Percentiles rank a stretch among this genome's conserved stretches.
phyloP scores from a whole-genome alignment of 164 flowering plant genomes.

The Aristolochia fimbriata region DNA sequence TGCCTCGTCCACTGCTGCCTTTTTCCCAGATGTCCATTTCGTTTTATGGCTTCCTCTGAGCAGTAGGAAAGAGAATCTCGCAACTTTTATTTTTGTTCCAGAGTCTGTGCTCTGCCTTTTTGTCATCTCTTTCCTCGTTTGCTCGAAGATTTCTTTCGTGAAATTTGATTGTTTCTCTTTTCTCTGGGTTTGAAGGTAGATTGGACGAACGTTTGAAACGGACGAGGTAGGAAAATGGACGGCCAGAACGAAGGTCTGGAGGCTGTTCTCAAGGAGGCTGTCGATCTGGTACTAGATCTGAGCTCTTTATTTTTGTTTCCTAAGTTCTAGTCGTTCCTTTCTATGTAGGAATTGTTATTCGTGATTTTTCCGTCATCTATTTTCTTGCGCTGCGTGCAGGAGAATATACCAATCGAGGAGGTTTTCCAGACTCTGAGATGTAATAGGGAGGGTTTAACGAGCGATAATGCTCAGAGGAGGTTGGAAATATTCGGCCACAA shows the following conservation, averaged over 20 bases:
- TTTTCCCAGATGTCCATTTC: not conserved
- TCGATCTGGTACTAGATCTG: slow-evolving; percentile 45
- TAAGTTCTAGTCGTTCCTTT: not conserved
- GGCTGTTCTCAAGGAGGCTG: slow-evolving; percentile 62
- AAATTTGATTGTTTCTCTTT: not conserved
- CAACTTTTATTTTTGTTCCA: not conserved
- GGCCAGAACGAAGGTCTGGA: slow-evolving; percentile 35
- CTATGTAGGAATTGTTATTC: not conserved
- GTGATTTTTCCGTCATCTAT: too few relatives aligned
- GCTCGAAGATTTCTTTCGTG: not conserved
- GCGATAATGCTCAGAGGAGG: slow-evolving; percentile 50
- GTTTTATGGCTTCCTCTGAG: not conserved
- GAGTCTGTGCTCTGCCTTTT: not conserved
- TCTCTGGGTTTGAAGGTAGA: not conserved
- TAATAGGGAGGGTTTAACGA: slow-evolving; percentile 43
- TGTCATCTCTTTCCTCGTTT: not conserved
- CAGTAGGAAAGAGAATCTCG: not conserved
- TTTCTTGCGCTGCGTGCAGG: too few relatives aligned
- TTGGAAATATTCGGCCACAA: slow-evolving; percentile 53
- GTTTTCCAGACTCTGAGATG: slow-evolving; percentile 70
- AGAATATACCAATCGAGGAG: slow-evolving; percentile 72
- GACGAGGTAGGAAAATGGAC: slow-evolving; percentile 24
- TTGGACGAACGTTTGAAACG: not conserved
- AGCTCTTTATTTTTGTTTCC: slow-evolving; percentile 4
- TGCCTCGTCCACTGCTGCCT: not conserved